Evolutionary conservation across 1,284 basidiomycete species (phyloP).

Genomic region (Irpex lacteus): DNA sequence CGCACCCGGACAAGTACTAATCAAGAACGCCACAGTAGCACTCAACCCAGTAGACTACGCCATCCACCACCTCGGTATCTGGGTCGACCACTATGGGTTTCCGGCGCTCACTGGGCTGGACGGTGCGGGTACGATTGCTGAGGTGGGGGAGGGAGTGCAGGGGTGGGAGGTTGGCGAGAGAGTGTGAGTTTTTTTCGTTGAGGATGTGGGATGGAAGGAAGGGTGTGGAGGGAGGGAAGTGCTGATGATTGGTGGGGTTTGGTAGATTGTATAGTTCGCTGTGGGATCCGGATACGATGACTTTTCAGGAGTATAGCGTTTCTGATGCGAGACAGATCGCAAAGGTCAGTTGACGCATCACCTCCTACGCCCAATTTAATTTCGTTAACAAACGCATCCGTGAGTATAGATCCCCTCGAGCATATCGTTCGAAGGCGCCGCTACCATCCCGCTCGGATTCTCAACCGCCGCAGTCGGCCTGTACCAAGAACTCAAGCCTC

Average conservation of each 20-base stretch:
- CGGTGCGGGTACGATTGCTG: neutral
- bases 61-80: neutral
- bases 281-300: slow-evolving; percentile 8
- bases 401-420: slow-evolving; percentile 14
- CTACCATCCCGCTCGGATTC: slow-evolving; percentile 18
- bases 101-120: neutral
- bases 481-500: slow-evolving; percentile 16
- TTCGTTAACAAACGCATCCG: no score
- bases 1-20: neutral
- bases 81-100: neutral
- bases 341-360: slow-evolving; percentile 9
- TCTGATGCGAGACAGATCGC: slow-evolving; percentile 5
- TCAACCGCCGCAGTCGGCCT: slow-evolving; percentile 17
- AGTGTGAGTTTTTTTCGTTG: no score
- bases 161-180: neutral
- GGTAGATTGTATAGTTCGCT: neutral
- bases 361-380: no score
- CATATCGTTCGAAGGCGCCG: slow-evolving; percentile 19
- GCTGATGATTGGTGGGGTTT: no score
- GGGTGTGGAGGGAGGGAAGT: no score
- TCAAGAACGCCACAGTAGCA: neutral
- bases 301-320: slow-evolving; percentile 20
- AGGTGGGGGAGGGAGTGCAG: neutral
- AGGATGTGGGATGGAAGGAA: no score
- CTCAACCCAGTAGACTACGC: neutral